phyloP scores from a whole-genome alignment of 23 red algal species.

The Cyanidioschyzon merolae region DNA sequence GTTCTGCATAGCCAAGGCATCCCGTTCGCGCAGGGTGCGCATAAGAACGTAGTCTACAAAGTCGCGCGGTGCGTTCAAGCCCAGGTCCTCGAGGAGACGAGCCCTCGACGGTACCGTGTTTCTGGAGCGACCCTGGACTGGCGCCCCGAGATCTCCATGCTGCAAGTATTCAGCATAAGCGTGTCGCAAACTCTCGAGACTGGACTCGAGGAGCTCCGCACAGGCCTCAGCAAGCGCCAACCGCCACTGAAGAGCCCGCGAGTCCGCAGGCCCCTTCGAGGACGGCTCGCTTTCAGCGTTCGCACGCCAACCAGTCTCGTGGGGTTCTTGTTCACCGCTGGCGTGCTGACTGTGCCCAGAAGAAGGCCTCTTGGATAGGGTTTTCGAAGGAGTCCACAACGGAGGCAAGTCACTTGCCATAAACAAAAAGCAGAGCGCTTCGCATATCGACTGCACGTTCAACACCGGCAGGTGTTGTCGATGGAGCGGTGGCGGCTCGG shows the following conservation, averaged over 20 bases:
- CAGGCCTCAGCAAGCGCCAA: not conserved
- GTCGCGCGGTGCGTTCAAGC: conserved; percentile 41
- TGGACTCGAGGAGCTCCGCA: not conserved
- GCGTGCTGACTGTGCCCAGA: not conserved
- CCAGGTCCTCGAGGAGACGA: not conserved
- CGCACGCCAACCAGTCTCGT: too few species aligned
- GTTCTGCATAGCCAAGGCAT: conserved; percentile 56
- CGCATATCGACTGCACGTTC: not conserved
- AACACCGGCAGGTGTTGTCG: too few species aligned
- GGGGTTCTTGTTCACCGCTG: too few species aligned
- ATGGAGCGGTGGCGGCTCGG: too few species aligned
- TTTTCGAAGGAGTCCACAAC: not conserved
- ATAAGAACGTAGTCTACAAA: conserved; percentile 68
- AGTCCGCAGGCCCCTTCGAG: not conserved
- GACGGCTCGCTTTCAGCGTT: not conserved
- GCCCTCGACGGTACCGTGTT: not conserved
- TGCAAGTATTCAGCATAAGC: not conserved
- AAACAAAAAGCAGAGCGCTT: not conserved
- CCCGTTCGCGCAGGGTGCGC: conserved; percentile 38
- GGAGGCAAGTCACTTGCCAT: not conserved
- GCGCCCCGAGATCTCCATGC: not conserved
- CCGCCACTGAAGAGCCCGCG: not conserved
- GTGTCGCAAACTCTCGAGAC: not conserved
- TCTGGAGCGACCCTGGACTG: not conserved
- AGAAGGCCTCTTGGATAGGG: not conserved